Percentiles rank a stretch among this genome's conserved stretches.
phyloP scores from a whole-genome alignment of 495 filamentous ascomycete genomes.

The Tuber melanosporum region DNA sequence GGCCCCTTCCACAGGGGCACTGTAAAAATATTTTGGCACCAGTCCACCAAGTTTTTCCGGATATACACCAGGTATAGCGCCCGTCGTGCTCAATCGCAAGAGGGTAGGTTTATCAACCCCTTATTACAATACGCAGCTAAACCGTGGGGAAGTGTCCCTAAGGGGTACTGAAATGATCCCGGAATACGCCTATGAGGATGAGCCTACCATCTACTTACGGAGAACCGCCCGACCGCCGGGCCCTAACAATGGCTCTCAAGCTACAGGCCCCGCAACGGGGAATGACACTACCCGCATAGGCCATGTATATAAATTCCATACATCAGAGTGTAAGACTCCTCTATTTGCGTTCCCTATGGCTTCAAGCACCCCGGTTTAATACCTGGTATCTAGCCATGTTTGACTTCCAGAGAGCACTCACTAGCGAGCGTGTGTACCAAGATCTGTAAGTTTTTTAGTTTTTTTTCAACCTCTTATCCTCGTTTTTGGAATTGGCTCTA shows the following conservation, averaged over 20 bases:
- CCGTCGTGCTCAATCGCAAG: slow-evolving; percentile 16
- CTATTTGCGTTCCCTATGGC: not conserved
- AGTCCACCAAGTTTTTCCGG: slow-evolving; percentile 17
- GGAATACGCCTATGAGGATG: slow-evolving; percentile 18
- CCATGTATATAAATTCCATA: slow-evolving; percentile 21
- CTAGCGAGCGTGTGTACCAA: slow-evolving; percentile 21
- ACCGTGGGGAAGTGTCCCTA: slow-evolving; percentile 8
- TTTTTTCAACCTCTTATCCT: not conserved
- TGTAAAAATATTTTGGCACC: slow-evolving; percentile 22
- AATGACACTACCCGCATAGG: slow-evolving; percentile 11
- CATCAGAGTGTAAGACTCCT: slow-evolving; percentile 8
- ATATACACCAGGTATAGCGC: slow-evolving; percentile 16
- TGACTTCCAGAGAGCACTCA: slow-evolving; percentile 17
- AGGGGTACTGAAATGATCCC: slow-evolving; percentile 18
- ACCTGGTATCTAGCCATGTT: slow-evolving; percentile 16
- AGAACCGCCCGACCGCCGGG: slow-evolving; percentile 4
- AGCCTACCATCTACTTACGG: slow-evolving; percentile 18
- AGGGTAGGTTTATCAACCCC: slow-evolving; percentile 12
- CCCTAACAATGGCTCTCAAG: not conserved
- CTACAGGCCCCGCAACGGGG: slow-evolving; percentile 1
- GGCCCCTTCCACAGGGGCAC: slow-evolving; percentile 13
- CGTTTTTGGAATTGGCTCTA: not conserved
- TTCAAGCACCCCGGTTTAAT: not conserved
- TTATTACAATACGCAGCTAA: not conserved
- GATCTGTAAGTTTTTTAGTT: slow-evolving; percentile 10